Conservation (phyloP, 768 basidiomycete genomes). For the Boletus sensibilis region DNA sequence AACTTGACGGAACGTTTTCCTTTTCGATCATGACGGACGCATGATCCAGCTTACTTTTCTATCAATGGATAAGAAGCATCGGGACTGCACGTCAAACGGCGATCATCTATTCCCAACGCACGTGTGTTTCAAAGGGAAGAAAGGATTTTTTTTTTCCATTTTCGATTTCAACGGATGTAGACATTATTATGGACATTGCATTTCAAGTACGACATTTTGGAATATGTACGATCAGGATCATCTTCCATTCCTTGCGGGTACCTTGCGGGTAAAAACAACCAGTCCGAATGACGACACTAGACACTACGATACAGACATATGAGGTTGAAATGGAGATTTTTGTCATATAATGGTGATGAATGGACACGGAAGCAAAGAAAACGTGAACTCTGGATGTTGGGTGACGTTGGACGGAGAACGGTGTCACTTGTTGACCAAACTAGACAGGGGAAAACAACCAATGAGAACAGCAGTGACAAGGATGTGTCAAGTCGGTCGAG, state of each 20-base stretch:
- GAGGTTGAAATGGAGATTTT: constrained; percentile 24
- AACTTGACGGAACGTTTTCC: constrained; percentile 5
- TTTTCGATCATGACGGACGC: constrained; percentile 4
- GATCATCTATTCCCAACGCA: not conserved
- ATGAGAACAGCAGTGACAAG: constrained; percentile 18
- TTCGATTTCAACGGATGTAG: not conserved
- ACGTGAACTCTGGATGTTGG: not conserved
- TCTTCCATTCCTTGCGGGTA: constrained; percentile 29
- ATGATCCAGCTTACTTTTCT: not conserved
- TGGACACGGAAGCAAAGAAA: constrained; percentile 3
- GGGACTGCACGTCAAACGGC: no score
- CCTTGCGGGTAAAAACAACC: constrained; percentile 22
- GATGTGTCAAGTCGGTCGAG: constrained; percentile 15
- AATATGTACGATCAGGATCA: constrained; percentile 29
- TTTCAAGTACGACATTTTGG: constrained; percentile 1
- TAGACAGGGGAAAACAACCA: constrained; percentile 11
- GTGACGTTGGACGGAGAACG: not conserved
- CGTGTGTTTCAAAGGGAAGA: not conserved
- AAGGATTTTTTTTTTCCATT: not conserved
- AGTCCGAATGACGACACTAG: constrained; percentile 25
- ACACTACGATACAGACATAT: constrained; percentile 33
- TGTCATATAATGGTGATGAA: constrained; percentile 25
- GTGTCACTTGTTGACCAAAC: not conserved
- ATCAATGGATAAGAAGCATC: no score
- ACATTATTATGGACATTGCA: constrained; percentile 6